Base-by-base conservation (phyloP, 2,329 filamentous ascomycete genomes). In the Cyphellophora attinorum region DNA sequence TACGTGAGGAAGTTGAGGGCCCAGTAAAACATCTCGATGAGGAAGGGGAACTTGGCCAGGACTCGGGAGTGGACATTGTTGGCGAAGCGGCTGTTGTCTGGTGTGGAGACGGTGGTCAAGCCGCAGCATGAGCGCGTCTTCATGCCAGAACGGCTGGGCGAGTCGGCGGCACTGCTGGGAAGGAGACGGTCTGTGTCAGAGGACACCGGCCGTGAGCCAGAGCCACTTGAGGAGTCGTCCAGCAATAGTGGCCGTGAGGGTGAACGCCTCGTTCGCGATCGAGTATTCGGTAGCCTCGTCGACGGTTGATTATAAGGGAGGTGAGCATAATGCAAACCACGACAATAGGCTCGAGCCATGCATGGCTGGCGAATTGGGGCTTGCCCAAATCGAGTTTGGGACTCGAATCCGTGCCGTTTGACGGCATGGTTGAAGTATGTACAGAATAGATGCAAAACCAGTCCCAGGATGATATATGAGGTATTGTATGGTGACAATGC, bases 21-120 rank as follows among this genome's bases (percentile, higher is more conserved):
- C 78, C 78, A 82, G 59, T 82, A 82, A 54, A 81, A 81, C 75
- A 82, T 81, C 55, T 82, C 78, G 31, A 82, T 67, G 35, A 82
- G 55, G 51, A 82, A 82, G 4, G 79, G 78, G 45, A 76, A 80
- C 50, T 76, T 77, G 52, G 79, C 72, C 39, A 81, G 61, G 36
- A 81, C 64, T 16, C 75, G 65, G 41, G 72, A 78, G 52, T 80
- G 76, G 31, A 70, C 53, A 51, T 79, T 58, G 40, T 69, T 63
- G 25, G 67, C 64, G 54, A 78, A 81, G n/a, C 72, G 67, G 3
- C 70, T 70, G 3, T 74, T 71, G 47, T 76, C 77, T 8, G 74
- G 74, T 5, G 67, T 77, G 6, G 57, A 50, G 38, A 73, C 51
- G 13, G 64, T 52, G 12, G 64, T 52, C 28, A 64, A 52, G n/a